Evolutionary conservation across 1,284 basidiomycete genomes (phyloP).

Genomic region (Anthracocystis panici-leucophaei): DNA sequence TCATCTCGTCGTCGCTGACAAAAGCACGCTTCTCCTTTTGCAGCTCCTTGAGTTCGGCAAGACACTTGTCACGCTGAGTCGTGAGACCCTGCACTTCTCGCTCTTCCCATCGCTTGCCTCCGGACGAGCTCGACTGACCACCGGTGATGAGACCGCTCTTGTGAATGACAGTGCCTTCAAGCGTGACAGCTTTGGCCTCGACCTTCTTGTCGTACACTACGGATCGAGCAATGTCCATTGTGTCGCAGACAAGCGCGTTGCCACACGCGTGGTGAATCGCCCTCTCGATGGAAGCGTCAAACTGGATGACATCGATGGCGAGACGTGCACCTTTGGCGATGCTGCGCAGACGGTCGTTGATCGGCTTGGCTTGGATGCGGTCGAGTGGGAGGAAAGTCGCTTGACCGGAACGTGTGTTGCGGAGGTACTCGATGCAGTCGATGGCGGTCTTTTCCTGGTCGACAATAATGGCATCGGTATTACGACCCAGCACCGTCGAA

Average conservation of each 20-base stretch:
- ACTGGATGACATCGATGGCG: constrained; percentile 84
- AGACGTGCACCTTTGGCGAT: constrained; percentile 90
- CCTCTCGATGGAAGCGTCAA: constrained; percentile 74
- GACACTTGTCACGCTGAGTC: constrained; percentile 75
- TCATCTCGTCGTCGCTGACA: constrained; percentile 83
- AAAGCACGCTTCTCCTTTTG: constrained; percentile 82
- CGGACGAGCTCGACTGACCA: constrained; percentile 78
- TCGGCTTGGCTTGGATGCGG: constrained; percentile 90
- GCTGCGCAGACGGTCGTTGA: constrained; percentile 93
- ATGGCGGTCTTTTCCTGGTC: constrained; percentile 97
- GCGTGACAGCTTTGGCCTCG: constrained; percentile 96
- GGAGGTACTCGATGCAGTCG: constrained; percentile 96
- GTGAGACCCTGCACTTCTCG: constrained; percentile 89
- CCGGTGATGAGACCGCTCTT: constrained; percentile 98
- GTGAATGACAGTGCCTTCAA: constrained; percentile 97
- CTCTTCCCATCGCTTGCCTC: constrained; percentile 79
- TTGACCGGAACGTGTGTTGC: constrained; percentile 91
- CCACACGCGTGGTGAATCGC: constrained; percentile 97
- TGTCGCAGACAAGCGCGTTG: constrained; percentile 93
- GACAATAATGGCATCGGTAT: constrained; percentile 94
- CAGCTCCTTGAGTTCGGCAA: constrained; percentile 84
- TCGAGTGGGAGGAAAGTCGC: constrained; percentile 98
- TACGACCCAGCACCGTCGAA: constrained; percentile 92
- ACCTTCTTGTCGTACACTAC: constrained; percentile 93
- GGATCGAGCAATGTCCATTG: constrained; percentile 88